Base-by-base conservation (phyloP, 371 early-diverging fungal species). In the Apophysomyces elegans region DNA sequence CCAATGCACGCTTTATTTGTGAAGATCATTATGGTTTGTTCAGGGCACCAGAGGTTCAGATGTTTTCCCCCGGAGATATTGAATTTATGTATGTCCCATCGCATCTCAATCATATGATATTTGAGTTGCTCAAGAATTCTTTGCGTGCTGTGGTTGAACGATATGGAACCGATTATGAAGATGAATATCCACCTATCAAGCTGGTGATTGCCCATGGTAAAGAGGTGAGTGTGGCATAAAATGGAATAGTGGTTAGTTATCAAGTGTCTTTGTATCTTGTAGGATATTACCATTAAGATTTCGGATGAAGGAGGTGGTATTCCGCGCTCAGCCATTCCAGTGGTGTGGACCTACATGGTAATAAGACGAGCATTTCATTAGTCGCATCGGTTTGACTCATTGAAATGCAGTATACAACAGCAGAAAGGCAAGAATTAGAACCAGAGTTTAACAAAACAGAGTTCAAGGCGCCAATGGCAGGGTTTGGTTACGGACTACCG, bases 271-370 rank as follows among this genome's bases (percentile, higher is more conserved):
- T 32, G 1, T 16, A 4, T 37, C 14, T 16, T 12, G 38, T 64
- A 86, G 86, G 99, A 98, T 78, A 96, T 98, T 58, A 96, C 99
- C 7, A 95, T 98, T 67, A 98, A 98, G 78, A 90, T 98, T 50
- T 91, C 91, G 12, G 99, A 98, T 76, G 97, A 98, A 75, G 99
- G 99, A 13, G 97, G 97, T n/a, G 97, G 99, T 61, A 94, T 96
- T 61, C 95, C 97, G 38, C 79, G 97, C 58, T 90, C 93, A 41
- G 95, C 91, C 18, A 91, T 96, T 77, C 94, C 94, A 36, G 80
- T 94, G 66, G 95, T 97, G 26, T 97, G 96, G 97, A 95, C 97
- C 6, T 97, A 97, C 75, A 93, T 97, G 96, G 88, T 81, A 76
- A 62, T 26, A 26, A 56, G 63, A 47, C 38, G 6, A 5, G 11